Conservation (phyloP, 768 basidiomycete genomes). For the Scleroderma citrinum region DNA sequence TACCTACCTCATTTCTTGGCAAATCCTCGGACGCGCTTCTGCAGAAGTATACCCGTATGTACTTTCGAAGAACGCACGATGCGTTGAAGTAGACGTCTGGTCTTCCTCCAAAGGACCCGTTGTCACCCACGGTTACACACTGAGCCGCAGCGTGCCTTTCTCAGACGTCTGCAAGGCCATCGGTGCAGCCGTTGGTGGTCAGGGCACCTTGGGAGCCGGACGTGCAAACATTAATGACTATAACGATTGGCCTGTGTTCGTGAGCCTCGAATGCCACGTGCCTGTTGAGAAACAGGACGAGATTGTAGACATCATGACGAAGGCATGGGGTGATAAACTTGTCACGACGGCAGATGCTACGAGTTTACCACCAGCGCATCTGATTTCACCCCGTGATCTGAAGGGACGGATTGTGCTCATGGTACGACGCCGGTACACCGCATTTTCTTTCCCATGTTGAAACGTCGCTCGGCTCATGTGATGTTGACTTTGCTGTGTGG, state of each 20-base stretch:
- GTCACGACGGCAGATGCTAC: constrained; percentile 28
- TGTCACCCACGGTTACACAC: constrained; percentile 59
- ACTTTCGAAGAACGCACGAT: constrained; percentile 44
- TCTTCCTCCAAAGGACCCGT: constrained; percentile 45
- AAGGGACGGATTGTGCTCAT: constrained; percentile 53
- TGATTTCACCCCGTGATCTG: constrained; percentile 41
- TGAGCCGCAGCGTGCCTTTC: constrained; percentile 48
- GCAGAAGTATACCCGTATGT: constrained; percentile 52
- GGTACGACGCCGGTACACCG: constrained; percentile 27
- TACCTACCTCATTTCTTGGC: constrained; percentile 56
- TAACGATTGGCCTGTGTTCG: constrained; percentile 50
- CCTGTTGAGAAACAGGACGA: constrained; percentile 43
- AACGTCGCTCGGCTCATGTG: neutral
- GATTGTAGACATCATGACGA: constrained; percentile 47
- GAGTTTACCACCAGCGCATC: constrained; percentile 22
- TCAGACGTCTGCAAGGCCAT: constrained; percentile 49
- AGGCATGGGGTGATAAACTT: constrained; percentile 47
- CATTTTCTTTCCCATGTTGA: neutral
- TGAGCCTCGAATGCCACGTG: constrained; percentile 62
- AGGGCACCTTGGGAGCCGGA: constrained; percentile 1
- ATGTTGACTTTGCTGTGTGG: neutral
- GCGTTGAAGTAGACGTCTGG: constrained; percentile 70
- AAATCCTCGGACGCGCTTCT: constrained; percentile 50
- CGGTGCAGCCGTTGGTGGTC: constrained; percentile 29
- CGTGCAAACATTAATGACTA: constrained; percentile 2